Conservation (phyloP, 495 filamentous ascomycete genomes). For the Penicillium pulvis region DNA sequence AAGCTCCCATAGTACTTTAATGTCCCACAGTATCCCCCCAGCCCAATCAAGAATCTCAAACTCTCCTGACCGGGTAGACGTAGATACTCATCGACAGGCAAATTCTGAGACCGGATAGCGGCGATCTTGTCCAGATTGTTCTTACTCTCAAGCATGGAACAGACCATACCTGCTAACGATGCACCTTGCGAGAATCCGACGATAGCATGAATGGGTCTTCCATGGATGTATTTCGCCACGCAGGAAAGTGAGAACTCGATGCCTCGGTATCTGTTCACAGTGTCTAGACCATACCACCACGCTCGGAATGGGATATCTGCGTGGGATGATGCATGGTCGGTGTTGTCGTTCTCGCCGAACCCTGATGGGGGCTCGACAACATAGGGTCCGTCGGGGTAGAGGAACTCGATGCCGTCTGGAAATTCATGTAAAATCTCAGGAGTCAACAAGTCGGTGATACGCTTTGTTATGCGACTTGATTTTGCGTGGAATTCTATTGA, state of each 20-base stretch:
- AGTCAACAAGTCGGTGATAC: background rate
- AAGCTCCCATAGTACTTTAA: slow-evolving; percentile 3
- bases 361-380: slow-evolving; percentile 7
- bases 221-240: slow-evolving; percentile 10
- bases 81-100: slow-evolving; percentile 4
- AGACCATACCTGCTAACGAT: slow-evolving; percentile 7
- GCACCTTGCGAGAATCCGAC: slow-evolving; percentile 13
- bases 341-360: background rate
- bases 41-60: slow-evolving; percentile 3
- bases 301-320: background rate
- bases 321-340: background rate
- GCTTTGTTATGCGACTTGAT: background rate
- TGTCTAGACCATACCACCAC: slow-evolving; percentile 15
- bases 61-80: slow-evolving; percentile 2
- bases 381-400: slow-evolving; percentile 3
- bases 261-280: slow-evolving; percentile 6
- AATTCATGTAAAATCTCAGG: slow-evolving; percentile 4
- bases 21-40: slow-evolving; percentile 4
- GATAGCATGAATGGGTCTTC: slow-evolving; percentile 11
- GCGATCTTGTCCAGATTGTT: slow-evolving; percentile 10
- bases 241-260: slow-evolving; percentile 8
- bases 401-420: slow-evolving; percentile 7
- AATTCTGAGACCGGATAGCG: slow-evolving; percentile 4
- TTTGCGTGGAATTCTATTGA: slow-evolving; percentile 3
- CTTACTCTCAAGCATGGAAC: slow-evolving; percentile 9